Evolutionary conservation across 257 asterid species (phyloP).

Genomic region (Jacaranda copaia): DNA sequence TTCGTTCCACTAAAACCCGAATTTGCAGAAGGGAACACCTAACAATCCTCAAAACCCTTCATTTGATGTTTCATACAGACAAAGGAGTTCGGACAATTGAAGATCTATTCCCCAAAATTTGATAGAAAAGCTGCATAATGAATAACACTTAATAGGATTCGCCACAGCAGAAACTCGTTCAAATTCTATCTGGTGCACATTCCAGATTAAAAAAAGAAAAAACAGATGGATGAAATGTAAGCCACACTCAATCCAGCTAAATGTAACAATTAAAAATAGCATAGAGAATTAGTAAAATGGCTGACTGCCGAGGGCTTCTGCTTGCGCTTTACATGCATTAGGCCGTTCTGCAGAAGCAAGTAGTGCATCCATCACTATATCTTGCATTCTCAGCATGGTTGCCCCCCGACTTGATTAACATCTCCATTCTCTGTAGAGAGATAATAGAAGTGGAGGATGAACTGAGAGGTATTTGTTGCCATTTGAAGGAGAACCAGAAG

Average conservation of each 20-base stretch:
- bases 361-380: not conserved
- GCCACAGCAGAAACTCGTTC: not conserved
- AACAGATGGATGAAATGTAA: not conserved
- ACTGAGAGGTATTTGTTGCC: not conserved
- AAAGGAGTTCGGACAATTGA: not conserved
- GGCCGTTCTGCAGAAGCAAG: not conserved
- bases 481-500: not conserved
- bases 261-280: not conserved
- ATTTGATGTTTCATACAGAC: not conserved
- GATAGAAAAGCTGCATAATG: not conserved
- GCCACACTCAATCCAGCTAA: not conserved
- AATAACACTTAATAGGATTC: not conserved
- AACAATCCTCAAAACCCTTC: no score
- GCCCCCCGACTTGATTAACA: not conserved
- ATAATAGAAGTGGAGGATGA: no score
- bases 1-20: no score
- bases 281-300: not conserved
- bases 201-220: not conserved
- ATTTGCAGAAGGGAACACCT: no score
- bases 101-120: not conserved
- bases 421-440: no score
- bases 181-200: not conserved
- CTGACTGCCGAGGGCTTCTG: not conserved
- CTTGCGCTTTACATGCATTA: not conserved
- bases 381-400: not conserved